These are phyloP conservation scores for Nemania bipapillata DNA, from an alignment of 2,329 filamentous ascomycete species.

Conservation along the genomic window DNA sequence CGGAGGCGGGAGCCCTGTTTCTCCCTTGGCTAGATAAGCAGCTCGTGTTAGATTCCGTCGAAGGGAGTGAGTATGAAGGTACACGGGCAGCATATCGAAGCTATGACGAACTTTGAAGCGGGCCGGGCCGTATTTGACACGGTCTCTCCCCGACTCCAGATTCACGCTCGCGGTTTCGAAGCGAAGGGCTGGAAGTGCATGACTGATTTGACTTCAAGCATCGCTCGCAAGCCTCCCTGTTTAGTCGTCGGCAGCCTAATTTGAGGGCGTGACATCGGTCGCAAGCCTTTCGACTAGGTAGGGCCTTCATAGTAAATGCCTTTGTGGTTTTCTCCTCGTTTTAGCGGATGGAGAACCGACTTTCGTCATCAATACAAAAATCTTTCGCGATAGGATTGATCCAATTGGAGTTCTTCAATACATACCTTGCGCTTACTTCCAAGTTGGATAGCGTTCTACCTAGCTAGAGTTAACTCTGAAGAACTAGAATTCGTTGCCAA, in stretches of 20 bases:
- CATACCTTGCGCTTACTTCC: too few species aligned
- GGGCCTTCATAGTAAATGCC: background rate
- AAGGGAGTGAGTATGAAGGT: background rate
- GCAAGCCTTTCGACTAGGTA: constrained; percentile 56
- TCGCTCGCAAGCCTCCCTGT: constrained; percentile 57
- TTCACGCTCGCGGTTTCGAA: constrained; percentile 46
- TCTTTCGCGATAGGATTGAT: background rate
- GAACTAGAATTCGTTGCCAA: background rate
- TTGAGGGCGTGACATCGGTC: constrained; percentile 61
- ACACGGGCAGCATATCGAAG: background rate
- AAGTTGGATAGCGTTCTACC: background rate
- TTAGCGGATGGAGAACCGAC: background rate
- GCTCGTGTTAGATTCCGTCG: constrained; percentile 5
- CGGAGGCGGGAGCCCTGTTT: constrained; percentile 1
- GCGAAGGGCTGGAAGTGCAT: constrained; percentile 59
- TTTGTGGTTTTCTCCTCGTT: background rate
- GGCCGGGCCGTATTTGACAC: constrained; percentile 22
- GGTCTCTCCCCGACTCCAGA: background rate
- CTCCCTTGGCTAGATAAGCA: background rate
- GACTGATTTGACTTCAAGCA: constrained; percentile 56
- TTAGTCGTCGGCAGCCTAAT: constrained; percentile 58
- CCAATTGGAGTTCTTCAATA: background rate
- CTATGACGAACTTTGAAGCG: constrained; percentile 9
- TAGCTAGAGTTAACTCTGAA: background rate
- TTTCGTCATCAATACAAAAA: background rate